Conservation (phyloP, 2,329 filamentous ascomycete species). For the Microdochium paspali region DNA sequence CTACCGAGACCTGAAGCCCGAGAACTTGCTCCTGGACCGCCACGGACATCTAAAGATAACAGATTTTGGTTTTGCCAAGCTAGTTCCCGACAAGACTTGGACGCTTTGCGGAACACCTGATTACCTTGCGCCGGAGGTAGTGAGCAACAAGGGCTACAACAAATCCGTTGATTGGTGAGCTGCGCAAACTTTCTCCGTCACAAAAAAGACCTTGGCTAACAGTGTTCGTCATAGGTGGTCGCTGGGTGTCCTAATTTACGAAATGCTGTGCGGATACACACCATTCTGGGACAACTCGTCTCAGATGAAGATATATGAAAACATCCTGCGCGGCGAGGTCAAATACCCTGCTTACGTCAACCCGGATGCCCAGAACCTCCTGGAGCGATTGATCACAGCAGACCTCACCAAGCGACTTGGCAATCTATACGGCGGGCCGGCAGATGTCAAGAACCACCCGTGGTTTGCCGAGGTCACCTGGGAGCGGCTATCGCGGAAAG, state of each 20-base stretch:
- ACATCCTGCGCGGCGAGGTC: constrained; percentile 89
- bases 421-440: constrained; percentile 82
- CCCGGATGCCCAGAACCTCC: constrained; percentile 83
- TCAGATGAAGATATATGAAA: constrained; percentile 99
- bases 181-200: constrained; percentile 7
- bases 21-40: constrained; percentile 83
- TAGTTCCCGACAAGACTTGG: constrained; percentile 98
- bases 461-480: constrained; percentile 99
- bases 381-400: constrained; percentile 86
- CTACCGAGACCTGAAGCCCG: constrained; percentile 93
- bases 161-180: constrained; percentile 97
- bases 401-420: constrained; percentile 92
- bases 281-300: constrained; percentile 98
- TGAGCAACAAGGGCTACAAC: constrained; percentile 99
- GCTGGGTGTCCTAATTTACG: constrained; percentile 93
- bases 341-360: constrained; percentile 97
- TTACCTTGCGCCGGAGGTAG: constrained; percentile 94
- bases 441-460: constrained; percentile 88
- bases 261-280: constrained; percentile 98
- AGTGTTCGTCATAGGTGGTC: constrained; percentile 66
- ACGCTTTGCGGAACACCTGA: constrained; percentile 96
- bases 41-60: constrained; percentile 96
- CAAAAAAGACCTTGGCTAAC: constrained; percentile 2
- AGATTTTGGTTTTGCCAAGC: constrained; percentile 97
- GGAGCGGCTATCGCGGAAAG: constrained; percentile 88